Evolutionary conservation across 2,329 filamentous ascomycete genomes (phyloP).

Genomic region (Talaromyces sp.): DNA sequence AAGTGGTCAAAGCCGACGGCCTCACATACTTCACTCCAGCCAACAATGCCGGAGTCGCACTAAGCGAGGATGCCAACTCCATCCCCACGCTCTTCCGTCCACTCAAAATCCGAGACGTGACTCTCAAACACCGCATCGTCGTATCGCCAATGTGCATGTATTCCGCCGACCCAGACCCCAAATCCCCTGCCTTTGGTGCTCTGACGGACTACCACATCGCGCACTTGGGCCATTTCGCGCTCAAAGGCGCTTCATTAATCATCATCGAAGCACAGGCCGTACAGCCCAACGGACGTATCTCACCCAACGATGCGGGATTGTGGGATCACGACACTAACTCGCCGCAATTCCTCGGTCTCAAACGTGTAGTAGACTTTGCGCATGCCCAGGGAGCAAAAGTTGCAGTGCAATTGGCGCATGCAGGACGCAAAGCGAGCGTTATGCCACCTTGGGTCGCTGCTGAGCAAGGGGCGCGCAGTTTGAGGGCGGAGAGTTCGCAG

Average conservation of each 20-base stretch:
- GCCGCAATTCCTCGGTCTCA: conserved; percentile 67
- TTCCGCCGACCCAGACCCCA: conserved; percentile 53
- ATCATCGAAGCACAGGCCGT: conserved; percentile 78
- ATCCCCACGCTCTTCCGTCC: conserved; percentile 56
- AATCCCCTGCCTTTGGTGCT: conserved; percentile 54
- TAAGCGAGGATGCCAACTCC: conserved; percentile 35
- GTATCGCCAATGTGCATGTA: conserved; percentile 66
- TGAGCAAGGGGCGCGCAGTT: conserved; percentile 22
- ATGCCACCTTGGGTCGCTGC: conserved; percentile 50
- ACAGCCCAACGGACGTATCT: conserved; percentile 73
- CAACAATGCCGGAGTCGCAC: conserved; percentile 38
- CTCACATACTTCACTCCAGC: conserved; percentile 32
- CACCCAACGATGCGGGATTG: conserved; percentile 60
- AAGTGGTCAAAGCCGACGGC: background rate
- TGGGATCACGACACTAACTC: conserved; percentile 65
- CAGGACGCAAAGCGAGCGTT: conserved; percentile 63
- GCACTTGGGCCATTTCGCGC: conserved; percentile 74
- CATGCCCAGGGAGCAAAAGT: conserved; percentile 75
- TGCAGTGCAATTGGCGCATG: conserved; percentile 78
- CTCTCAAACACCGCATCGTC: conserved; percentile 64
- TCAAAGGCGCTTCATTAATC: conserved; percentile 69
- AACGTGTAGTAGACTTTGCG: conserved; percentile 68
- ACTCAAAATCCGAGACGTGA: conserved; percentile 55
- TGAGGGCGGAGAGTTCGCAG: conserved; percentile 49
- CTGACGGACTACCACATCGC: conserved; percentile 77